Evolutionary conservation across 129 eudicot genomes (phyloP), one percentile per base, ranked within the genome.

Genomic region (Dittrichia graveolens): DNA sequence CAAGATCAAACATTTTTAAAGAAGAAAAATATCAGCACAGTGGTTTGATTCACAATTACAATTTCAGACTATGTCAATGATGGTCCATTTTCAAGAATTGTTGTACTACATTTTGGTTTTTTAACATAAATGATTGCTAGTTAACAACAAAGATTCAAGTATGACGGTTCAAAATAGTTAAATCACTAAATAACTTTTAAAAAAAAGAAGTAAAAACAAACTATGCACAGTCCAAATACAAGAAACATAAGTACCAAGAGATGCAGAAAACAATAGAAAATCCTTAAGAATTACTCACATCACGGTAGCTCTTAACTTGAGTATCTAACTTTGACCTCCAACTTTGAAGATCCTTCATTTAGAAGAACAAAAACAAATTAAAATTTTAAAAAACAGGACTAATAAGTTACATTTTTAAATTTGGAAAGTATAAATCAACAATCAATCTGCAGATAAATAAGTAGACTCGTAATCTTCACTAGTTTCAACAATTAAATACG

Each of bases 311-410:
- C 76, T 83, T 87, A 63, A 93, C 97, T 83, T 92, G 97, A 68
- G 88, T 81, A 67, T 92, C 97, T 58, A 92, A 68, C 81, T 88
- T 92, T 44, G 88, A 84, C 75, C 97, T 84, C 97, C 97, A 92
- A 58, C 79, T 81, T 81, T 92, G 96, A 78, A 92, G 85, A 85
- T 92, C 97, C 96, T 91, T 49, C 73, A 42, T 42, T 14, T 34
- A 35, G 12, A 69, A 73, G 34, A 42, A 48, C 2, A 19, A 49
- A 7, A 39, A 72, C 4, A 12, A 3, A 55, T 12, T 45, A 8
- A 56, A 6, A n/a, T n/a, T n/a, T n/a, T n/a, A n/a, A n/a, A n/a
- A n/a, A n/a, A n/a, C n/a, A n/a, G n/a, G n/a, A n/a, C n/a, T n/a
- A n/a, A n/a, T n/a, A n/a, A n/a, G n/a, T n/a, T 45, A 44, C 42